These are phyloP conservation scores for Populus ilicifolia DNA, from an alignment of 345 rosid genomes.

Conservation along the genomic window DNA sequence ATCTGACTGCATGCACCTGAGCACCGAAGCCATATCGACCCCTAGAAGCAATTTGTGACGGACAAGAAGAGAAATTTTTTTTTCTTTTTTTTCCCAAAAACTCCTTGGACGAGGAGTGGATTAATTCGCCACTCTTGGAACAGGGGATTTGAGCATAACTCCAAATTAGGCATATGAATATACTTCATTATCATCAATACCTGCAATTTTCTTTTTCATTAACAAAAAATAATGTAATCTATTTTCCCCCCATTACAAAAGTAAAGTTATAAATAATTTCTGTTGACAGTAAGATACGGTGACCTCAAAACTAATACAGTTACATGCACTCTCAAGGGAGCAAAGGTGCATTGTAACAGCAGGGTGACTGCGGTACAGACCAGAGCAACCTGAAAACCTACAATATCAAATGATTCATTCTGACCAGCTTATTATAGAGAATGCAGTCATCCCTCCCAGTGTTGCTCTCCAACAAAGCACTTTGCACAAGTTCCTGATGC, in stretches of 20 bases:
- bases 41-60: not conserved
- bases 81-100: not conserved
- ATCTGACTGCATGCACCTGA: not conserved
- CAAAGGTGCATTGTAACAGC: not conserved
- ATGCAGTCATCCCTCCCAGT: slow-evolving; percentile 93
- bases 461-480: slow-evolving; percentile 89
- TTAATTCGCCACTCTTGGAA: not conserved
- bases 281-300: not conserved
- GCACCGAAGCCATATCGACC: not conserved
- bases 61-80: not conserved
- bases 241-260: not conserved
- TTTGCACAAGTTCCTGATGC: slow-evolving; percentile 82
- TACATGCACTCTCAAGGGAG: not conserved
- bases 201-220: not conserved
- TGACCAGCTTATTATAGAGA: slow-evolving; percentile 72
- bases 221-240: not conserved
- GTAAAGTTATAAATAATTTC: not conserved
- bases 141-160: not conserved
- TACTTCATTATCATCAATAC: not conserved
- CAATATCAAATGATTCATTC: slow-evolving; percentile 34
- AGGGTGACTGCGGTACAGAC: not conserved
- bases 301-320: not conserved
- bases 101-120: not conserved
- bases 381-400: not conserved
- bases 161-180: not conserved